Evolutionary conservation across 805 yeast genomes (phyloP).

Genomic region (Candida montana): DNA sequence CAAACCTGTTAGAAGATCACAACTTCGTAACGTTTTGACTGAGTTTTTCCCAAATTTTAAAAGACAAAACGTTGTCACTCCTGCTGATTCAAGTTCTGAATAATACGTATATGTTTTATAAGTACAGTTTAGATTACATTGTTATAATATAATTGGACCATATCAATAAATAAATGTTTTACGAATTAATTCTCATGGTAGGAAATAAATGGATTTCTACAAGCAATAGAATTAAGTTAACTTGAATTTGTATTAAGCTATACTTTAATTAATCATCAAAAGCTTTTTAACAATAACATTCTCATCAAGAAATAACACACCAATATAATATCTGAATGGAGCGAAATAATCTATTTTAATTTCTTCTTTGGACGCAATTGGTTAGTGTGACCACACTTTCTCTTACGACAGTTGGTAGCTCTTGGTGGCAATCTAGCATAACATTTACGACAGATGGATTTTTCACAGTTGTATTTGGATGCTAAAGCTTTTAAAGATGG

Average conservation of each 20-base stretch:
- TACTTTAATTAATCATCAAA: conserved; percentile 1
- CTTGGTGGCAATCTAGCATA: conserved; percentile 99
- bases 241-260: conserved; percentile 4
- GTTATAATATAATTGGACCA: too few species aligned
- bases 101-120: too few species aligned
- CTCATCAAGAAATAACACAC: conserved; percentile 6
- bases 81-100: conserved; percentile 4
- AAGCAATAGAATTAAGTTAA: conserved; percentile 1
- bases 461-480: conserved; percentile 99
- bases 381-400: conserved; percentile 99
- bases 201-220: neutral
- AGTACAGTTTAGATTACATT: neutral
- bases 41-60: conserved; percentile 24
- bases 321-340: conserved; percentile 10
- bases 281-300: neutral
- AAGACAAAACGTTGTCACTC: conserved; percentile 1
- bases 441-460: conserved; percentile 98
- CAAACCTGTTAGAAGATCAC: conserved; percentile 76
- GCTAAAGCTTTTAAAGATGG: conserved; percentile 99
- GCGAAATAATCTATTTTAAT: conserved; percentile 72
- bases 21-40: conserved; percentile 49
- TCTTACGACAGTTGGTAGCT: conserved; percentile 99
- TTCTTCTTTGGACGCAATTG: conserved; percentile 99
- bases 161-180: too few species aligned
- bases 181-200: too few species aligned